These are phyloP conservation scores for Rutstroemia sydowiana DNA, from an alignment of 2,329 filamentous ascomycete species.

Conservation along the genomic window DNA sequence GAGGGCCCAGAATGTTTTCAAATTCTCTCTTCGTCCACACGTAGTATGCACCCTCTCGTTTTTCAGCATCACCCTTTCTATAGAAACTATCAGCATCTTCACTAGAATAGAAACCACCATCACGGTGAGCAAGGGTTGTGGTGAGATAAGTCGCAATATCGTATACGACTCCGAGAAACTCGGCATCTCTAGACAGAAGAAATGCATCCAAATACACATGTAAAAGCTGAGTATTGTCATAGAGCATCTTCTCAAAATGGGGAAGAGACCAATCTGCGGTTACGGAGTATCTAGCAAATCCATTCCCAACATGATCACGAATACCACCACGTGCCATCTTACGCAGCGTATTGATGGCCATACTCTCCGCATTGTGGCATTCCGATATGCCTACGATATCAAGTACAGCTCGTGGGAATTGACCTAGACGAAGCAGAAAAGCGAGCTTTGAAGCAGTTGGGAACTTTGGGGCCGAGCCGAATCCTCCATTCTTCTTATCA, in stretches of 20 bases:
- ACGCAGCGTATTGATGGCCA: conserved; percentile 74
- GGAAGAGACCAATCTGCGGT: conserved; percentile 90
- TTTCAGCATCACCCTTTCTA: conserved; percentile 66
- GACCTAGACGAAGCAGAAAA: conserved; percentile 69
- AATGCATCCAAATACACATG: conserved; percentile 83
- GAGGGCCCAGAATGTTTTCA: conserved; percentile 60
- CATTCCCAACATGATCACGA: conserved; percentile 69
- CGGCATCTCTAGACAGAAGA: conserved; percentile 47
- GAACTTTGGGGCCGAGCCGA: conserved; percentile 77
- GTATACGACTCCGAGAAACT: conserved; percentile 70
- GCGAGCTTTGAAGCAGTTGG: conserved; percentile 78
- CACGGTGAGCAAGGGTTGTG: conserved; percentile 57
- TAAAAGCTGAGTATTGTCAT: conserved; percentile 83
- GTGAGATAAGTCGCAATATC: conserved; percentile 86
- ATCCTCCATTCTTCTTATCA: conserved; percentile 72
- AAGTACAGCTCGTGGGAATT: conserved; percentile 63
- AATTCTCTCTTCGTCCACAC: conserved; percentile 90
- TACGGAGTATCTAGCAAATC: conserved; percentile 79
- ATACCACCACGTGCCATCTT: conserved; percentile 68
- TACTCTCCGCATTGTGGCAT: conserved; percentile 63
- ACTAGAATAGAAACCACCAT: conserved; percentile 76
- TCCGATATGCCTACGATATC: conserved; percentile 85
- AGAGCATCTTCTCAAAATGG: conserved; percentile 96
- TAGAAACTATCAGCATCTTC: conserved; percentile 85
- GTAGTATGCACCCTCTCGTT: conserved; percentile 88